A percentile compares a stretch with the other conserved stretches of the same genome.
Conservation (phyloP, 768 basidiomycete genomes). For the Chalciporus chontae region DNA sequence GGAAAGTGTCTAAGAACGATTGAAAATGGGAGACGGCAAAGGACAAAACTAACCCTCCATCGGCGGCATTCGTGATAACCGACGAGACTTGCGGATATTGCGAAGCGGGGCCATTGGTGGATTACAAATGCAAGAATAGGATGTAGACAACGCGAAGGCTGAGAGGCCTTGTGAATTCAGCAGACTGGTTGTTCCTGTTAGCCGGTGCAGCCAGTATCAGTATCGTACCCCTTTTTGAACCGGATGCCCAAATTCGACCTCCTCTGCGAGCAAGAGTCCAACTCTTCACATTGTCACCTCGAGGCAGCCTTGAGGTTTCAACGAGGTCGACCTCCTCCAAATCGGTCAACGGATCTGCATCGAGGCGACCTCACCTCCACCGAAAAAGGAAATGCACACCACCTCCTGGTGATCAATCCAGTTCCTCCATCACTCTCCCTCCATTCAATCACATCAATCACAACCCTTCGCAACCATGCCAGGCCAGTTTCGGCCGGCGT, state of each 20-base stretch:
- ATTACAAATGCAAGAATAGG: background rate
- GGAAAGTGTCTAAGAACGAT: slow-evolving; percentile 33
- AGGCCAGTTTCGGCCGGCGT: background rate
- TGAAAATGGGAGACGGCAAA: slow-evolving; percentile 21
- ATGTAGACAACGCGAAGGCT: slow-evolving; percentile 2
- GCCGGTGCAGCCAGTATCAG: slow-evolving; percentile 6
- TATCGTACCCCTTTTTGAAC: slow-evolving; percentile 30
- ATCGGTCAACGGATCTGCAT: slow-evolving; percentile 30
- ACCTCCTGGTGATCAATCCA: background rate
- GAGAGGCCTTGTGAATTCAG: background rate
- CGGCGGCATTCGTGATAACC: slow-evolving; percentile 40
- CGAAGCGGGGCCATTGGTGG: slow-evolving; percentile 31
- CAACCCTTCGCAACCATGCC: background rate
- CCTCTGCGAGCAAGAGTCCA: slow-evolving; percentile 16
- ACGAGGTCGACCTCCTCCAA: slow-evolving; percentile 19
- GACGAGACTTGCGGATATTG: slow-evolving; percentile 40
- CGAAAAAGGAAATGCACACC: background rate
- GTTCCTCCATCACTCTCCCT: no score
- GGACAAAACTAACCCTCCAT: slow-evolving; percentile 26
- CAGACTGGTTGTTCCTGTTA: slow-evolving; percentile 8
- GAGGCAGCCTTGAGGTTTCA: slow-evolving; percentile 36
- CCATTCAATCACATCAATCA: background rate
- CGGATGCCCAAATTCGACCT: slow-evolving; percentile 17
- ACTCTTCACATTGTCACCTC: slow-evolving; percentile 39
- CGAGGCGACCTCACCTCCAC: slow-evolving; percentile 9